Evolutionary conservation across 2,329 filamentous ascomycete species (phyloP), one percentile per base, ranked within the genome.

Genomic region (Rhexocercosporidium sp.): DNA sequence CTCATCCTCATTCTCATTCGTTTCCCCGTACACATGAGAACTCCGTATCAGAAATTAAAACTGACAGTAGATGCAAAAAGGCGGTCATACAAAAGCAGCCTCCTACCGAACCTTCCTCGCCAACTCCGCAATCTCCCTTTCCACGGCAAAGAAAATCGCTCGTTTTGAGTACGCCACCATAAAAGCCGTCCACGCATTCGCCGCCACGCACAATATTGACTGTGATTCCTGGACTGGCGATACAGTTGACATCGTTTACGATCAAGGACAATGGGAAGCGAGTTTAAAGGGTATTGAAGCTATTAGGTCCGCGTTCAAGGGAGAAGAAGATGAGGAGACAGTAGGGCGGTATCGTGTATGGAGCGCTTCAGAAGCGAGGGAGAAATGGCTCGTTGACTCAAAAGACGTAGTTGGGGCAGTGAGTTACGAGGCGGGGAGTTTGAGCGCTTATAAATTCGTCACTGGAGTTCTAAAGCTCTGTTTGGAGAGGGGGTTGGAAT

Each of bases 111-210:
- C 73, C 59, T 75, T 75, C 54, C 70, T 70, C 27, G 44, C 64
- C 11, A 75, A 62, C 22, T 11, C 47, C 12, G 37, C 53, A 18
- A 56, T 34, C 31, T 56, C 53, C 31, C 53, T 39, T 16, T 1
- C 6, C 11, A 56, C 53, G 8, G 53, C 53, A 5, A 39, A 22
- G 25, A 66, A 69, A 41, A 72, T 74, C 16, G 84, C 82, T 2
- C 80, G 79, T 11, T 80, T 88, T 53, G 85, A 88, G 74, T 82
- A 83, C 49, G 79, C 80, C 47, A 85, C 82, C 71, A 86, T 90
- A 64, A 77, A 80, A 29, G 82, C 82, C n/a, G 82, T 87, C 11
- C 87, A 90, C 72, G 76, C 74, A 0, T 84, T 90, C 67, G 85
- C 86, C 0, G 74, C 75, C 5, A 77, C 81, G 20, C 76, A 88